A percentile compares a stretch with the other conserved stretches of the same genome.
phyloP scores from a whole-genome alignment of 2,329 filamentous ascomycete species.

The Diaporthe eres region DNA sequence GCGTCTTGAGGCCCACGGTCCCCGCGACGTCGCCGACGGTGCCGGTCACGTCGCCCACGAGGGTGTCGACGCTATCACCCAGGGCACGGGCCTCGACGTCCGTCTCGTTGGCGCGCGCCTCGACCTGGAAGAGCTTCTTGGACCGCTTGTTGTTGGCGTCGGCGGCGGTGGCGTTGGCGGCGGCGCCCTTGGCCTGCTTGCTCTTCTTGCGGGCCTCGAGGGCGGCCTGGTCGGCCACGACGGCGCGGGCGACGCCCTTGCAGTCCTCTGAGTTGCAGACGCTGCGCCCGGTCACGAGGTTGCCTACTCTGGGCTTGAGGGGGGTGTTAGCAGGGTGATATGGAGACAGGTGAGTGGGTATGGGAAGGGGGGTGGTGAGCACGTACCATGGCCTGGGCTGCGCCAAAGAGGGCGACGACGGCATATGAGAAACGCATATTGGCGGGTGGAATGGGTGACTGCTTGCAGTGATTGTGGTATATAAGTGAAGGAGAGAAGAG shows the following conservation, averaged over 20 bases:
- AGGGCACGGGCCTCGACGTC: constrained; percentile 1
- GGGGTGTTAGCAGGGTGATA: neutral
- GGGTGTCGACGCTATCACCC: neutral
- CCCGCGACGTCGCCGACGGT: neutral
- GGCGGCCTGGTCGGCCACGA: constrained; percentile 8
- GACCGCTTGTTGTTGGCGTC: neutral
- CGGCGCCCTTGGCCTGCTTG: neutral
- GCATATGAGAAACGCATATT: constrained; percentile 40
- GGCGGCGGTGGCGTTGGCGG: constrained; percentile 1
- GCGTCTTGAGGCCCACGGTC: constrained; percentile 18
- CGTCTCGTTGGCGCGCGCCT: neutral
- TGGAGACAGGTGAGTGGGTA: neutral
- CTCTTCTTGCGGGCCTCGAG: neutral
- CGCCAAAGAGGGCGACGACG: constrained; percentile 26
- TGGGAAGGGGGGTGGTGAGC: neutral
- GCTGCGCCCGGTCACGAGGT: constrained; percentile 1
- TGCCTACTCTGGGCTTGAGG: constrained; percentile 3
- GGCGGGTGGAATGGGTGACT: neutral
- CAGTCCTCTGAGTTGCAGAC: constrained; percentile 12
- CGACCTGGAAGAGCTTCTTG: neutral
- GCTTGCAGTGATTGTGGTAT: constrained; percentile 10
- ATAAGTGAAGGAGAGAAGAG: constrained; percentile 2
- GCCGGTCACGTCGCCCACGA: neutral
- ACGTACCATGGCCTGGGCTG: constrained; percentile 36
- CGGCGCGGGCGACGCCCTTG: constrained; percentile 19